Conservation (phyloP, 1,284 basidiomycete species). For the Puccinia novopanici region DNA sequence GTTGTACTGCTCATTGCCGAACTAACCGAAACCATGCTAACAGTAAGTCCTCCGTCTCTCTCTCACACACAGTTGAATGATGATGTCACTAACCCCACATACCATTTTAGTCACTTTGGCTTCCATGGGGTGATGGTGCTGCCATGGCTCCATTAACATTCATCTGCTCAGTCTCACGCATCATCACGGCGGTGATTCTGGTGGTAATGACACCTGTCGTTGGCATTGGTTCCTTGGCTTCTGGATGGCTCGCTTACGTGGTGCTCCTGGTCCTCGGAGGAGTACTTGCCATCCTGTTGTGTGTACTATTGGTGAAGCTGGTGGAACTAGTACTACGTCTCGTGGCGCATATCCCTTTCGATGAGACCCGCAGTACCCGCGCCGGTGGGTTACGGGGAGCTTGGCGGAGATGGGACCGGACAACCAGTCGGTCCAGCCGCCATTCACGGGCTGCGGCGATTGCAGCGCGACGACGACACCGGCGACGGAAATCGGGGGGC, state of each 20-base stretch:
- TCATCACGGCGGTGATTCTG: constrained; percentile 44
- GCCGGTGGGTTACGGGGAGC: constrained; percentile 36
- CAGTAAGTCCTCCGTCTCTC: background rate
- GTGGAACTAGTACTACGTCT: constrained; percentile 22
- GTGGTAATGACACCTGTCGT: constrained; percentile 36
- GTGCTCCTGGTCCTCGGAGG: constrained; percentile 33
- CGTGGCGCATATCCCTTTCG: constrained; percentile 31
- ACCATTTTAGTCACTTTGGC: constrained; percentile 51
- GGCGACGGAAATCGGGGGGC: background rate
- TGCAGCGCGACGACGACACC: constrained; percentile 4
- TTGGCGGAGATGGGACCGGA: constrained; percentile 35
- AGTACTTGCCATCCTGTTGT: constrained; percentile 7
- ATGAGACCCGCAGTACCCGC: constrained; percentile 36
- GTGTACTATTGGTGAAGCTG: constrained; percentile 29
- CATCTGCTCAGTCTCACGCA: constrained; percentile 40
- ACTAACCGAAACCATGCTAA: constrained; percentile 42
- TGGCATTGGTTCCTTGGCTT: constrained; percentile 17
- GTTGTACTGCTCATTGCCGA: constrained; percentile 35
- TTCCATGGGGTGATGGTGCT: constrained; percentile 49
- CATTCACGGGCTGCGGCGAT: constrained; percentile 42
- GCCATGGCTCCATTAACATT: constrained; percentile 46
- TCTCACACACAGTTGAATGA: too few relatives aligned
- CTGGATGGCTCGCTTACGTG: constrained; percentile 41
- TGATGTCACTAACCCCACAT: too few relatives aligned
- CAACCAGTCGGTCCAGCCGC: constrained; percentile 18